These are phyloP conservation scores for Friedmanniomyces simplex DNA, from an alignment of 495 filamentous ascomycete species.

Conservation along the genomic window DNA sequence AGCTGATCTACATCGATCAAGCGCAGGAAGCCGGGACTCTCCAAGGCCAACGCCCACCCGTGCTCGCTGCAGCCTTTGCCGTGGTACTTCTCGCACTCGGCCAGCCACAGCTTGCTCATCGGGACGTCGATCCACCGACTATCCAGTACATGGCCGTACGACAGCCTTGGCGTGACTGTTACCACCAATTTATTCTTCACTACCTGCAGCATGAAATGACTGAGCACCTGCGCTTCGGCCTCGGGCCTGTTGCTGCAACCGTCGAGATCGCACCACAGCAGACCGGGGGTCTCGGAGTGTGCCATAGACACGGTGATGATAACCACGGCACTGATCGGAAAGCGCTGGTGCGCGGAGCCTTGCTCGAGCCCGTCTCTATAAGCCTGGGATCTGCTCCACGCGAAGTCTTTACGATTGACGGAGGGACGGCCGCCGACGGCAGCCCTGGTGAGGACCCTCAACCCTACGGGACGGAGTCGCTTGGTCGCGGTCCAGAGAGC, in stretches of 20 bases:
- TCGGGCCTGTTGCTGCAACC: neutral
- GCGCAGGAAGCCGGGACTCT: neutral
- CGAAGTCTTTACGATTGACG: neutral
- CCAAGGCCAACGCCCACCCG: neutral
- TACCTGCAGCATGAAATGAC: neutral
- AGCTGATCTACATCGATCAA: neutral
- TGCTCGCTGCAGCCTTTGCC: neutral
- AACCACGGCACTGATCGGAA: neutral
- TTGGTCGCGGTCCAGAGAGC: neutral
- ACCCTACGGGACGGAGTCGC: neutral
- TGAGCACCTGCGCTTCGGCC: neutral
- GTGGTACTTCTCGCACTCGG: neutral
- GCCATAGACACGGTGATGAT: neutral
- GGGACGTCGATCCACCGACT: neutral
- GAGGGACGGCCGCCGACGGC: neutral
- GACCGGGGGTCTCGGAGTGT: neutral
- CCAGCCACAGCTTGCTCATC: neutral
- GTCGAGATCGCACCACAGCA: neutral
- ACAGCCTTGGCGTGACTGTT: neutral
- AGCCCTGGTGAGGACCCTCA: neutral
- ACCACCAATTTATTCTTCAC: neutral
- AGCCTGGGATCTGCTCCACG: neutral
- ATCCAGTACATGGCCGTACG: neutral
- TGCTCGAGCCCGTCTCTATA: neutral
- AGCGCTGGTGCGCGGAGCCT: neutral